Evolutionary conservation across 116 monocot genomes (phyloP).

Genomic region (Thalassia testudinum): DNA sequence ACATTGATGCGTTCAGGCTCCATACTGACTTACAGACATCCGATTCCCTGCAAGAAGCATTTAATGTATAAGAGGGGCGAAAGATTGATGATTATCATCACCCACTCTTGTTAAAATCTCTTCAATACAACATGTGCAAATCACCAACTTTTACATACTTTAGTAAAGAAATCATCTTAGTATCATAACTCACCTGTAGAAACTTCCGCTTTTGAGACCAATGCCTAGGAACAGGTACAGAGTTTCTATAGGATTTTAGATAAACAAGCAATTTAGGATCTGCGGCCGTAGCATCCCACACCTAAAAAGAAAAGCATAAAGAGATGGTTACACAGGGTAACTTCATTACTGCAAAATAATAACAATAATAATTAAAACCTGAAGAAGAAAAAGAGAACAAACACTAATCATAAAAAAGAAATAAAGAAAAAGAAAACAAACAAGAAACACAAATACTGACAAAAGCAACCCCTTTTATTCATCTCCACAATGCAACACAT

Average conservation of each 20-base stretch:
- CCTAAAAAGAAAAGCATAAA: conserved; percentile 18
- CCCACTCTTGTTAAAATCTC: conserved; percentile 28
- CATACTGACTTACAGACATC: conserved; percentile 29
- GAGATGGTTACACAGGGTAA: too few relatives aligned
- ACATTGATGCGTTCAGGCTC: conserved; percentile 58
- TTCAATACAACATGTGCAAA: conserved; percentile 13
- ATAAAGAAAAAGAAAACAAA: too few relatives aligned
- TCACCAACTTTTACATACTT: conserved; percentile 3
- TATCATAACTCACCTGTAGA: conserved; percentile 61
- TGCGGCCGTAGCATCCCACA: conserved; percentile 93
- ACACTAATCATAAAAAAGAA: too few relatives aligned
- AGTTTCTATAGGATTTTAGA: conserved; percentile 87
- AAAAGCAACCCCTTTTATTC: too few relatives aligned
- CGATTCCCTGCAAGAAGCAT: conserved; percentile 92
- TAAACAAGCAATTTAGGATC: conserved; percentile 94
- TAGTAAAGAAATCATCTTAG: neutral
- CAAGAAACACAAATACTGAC: too few relatives aligned
- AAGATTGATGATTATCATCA: conserved; percentile 42
- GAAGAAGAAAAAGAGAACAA: too few relatives aligned
- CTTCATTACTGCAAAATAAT: too few relatives aligned
- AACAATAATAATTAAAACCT: too few relatives aligned
- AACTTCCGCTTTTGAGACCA: conserved; percentile 99
- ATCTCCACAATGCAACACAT: too few relatives aligned
- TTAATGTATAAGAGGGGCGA: conserved; percentile 92
- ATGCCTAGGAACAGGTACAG: conserved; percentile 96